Percentiles rank a stretch among this genome's conserved stretches.
Conservation (phyloP, 2,329 filamentous ascomycete species). For the Colletotrichum higginsianum region DNA sequence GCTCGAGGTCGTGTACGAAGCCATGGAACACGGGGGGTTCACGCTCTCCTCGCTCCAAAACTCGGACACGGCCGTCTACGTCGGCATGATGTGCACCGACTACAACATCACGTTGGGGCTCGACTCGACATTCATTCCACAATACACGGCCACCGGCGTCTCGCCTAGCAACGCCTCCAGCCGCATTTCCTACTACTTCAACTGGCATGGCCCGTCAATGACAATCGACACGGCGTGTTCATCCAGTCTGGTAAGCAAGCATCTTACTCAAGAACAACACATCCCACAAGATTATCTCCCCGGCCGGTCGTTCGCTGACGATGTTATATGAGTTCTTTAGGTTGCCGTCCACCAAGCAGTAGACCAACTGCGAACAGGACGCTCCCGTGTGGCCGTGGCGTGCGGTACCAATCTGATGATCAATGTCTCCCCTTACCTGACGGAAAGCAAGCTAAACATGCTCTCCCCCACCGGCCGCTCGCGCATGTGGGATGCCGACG, state of each 20-base stretch:
- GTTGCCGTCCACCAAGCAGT: conserved; percentile 59
- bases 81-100: conserved; percentile 46
- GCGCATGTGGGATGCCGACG: conserved; percentile 59
- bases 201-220: conserved; percentile 55
- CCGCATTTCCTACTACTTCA: conserved; percentile 57
- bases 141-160: conserved; percentile 50
- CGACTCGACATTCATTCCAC: conserved; percentile 45
- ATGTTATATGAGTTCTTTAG: too few species aligned
- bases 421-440: not conserved
- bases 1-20: conserved; percentile 54
- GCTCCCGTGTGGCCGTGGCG: conserved; percentile 48
- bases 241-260: conserved; percentile 48
- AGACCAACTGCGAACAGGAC: conserved; percentile 51
- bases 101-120: conserved; percentile 46
- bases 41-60: conserved; percentile 1
- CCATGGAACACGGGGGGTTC: conserved; percentile 44
- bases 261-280: too few species aligned
- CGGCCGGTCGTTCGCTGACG: too few species aligned
- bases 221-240: conserved; percentile 63
- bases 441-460: conserved; percentile 49
- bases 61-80: conserved; percentile 38
- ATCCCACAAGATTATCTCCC: too few species aligned
- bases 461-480: conserved; percentile 54
- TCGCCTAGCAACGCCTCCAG: conserved; percentile 54
- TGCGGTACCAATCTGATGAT: conserved; percentile 47